Percentiles rank a stretch among this genome's conserved stretches.
These are phyloP conservation scores for Linderniella brevidens DNA, from an alignment of 257 asterid genomes.

Conservation along the genomic window DNA sequence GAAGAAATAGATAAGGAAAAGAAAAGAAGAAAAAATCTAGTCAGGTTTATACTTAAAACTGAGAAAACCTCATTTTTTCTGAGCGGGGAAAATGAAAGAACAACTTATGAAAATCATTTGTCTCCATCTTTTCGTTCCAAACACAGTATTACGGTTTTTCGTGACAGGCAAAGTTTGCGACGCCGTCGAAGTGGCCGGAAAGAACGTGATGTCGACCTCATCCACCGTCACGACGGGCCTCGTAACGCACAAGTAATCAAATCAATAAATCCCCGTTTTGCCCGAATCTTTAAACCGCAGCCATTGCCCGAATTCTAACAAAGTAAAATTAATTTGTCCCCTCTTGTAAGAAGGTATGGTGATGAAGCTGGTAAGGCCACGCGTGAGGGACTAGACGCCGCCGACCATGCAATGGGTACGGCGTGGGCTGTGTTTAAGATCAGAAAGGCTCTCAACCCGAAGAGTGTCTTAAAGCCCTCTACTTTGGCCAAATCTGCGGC, in stretches of 20 bases:
- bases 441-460: constrained; percentile 71
- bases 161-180: constrained; percentile 61
- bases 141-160: not conserved
- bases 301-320: not conserved
- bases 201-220: constrained; percentile 84
- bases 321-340: not conserved
- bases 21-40: no score
- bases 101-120: no score
- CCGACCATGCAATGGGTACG: constrained; percentile 75
- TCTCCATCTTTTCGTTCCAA: no score
- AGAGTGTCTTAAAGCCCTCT: constrained; percentile 41
- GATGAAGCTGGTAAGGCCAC: constrained; percentile 83
- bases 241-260: constrained; percentile 52
- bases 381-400: constrained; percentile 73
- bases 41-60: no score
- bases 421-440: constrained; percentile 90
- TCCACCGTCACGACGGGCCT: constrained; percentile 81
- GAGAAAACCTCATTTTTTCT: no score
- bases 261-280: constrained; percentile 2
- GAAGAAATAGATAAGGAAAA: no score
- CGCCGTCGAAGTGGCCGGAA: constrained; percentile 88
- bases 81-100: no score
- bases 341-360: constrained; percentile 38
- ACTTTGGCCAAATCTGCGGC: constrained; percentile 47
- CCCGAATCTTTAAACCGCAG: constrained; percentile 2